A percentile compares a stretch with the other conserved stretches of the same genome.
These are phyloP conservation scores for Coemansia sp. DNA, from an alignment of 192 early-diverging fungal genomes.

Conservation along the genomic window DNA sequence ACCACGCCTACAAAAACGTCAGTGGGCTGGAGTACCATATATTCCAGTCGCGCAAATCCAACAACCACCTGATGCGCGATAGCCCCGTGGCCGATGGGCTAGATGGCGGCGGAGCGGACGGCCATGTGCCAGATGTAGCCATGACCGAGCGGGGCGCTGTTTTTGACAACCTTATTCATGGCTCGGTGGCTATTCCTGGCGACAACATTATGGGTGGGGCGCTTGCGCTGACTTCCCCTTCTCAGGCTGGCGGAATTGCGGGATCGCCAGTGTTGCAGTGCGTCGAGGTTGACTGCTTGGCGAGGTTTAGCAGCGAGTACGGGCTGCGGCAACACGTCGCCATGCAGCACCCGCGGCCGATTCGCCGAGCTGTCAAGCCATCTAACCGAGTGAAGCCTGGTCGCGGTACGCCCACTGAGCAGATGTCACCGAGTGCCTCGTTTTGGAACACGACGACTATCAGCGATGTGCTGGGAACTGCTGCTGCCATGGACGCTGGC, in stretches of 20 bases:
- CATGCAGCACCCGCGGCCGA: constrained; percentile 41
- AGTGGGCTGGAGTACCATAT: constrained; percentile 83
- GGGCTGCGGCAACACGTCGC: constrained; percentile 38
- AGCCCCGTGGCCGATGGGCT: background rate
- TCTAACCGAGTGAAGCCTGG: constrained; percentile 18
- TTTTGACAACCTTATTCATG: background rate
- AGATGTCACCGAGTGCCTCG: background rate
- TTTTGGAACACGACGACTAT: constrained; percentile 32
- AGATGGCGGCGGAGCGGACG: background rate
- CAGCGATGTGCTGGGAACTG: constrained; percentile 20
- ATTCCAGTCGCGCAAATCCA: constrained; percentile 57
- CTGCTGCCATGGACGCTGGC: constrained; percentile 5
- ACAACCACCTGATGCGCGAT: constrained; percentile 27
- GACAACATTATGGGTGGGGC: background rate
- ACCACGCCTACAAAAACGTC: constrained; percentile 77
- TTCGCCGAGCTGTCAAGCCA: constrained; percentile 44
- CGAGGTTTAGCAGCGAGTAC: constrained; percentile 18
- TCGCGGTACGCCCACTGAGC: constrained; percentile 18
- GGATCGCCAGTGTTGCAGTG: constrained; percentile 21
- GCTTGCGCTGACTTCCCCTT: background rate
- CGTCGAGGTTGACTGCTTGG: constrained; percentile 41
- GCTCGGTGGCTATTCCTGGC: background rate
- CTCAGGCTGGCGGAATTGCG: background rate
- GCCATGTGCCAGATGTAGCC: background rate
- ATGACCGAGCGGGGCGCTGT: background rate